Conservation (phyloP, 306 rosid species). For the Luffa aegyptiaca region DNA sequence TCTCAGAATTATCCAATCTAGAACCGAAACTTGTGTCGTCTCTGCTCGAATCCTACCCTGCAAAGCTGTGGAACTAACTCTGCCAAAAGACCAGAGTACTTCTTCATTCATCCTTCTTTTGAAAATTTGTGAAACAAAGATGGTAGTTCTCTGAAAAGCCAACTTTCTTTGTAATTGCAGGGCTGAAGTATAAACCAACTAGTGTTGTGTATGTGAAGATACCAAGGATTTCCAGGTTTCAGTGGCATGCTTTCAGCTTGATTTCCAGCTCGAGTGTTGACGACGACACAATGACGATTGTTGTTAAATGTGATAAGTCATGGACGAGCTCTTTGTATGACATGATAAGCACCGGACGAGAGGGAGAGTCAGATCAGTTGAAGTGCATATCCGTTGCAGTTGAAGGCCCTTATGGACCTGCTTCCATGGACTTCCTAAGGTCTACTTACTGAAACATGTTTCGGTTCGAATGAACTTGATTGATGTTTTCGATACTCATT, state of each 20-base stretch:
- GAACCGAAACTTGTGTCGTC: slow-evolving; percentile 55
- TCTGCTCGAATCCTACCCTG: slow-evolving; percentile 55
- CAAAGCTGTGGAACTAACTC: slow-evolving; percentile 53
- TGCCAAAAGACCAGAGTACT: slow-evolving; percentile 73
- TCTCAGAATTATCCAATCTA: slow-evolving; percentile 65
- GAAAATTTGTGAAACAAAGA: not conserved
- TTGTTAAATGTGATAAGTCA: slow-evolving; percentile 61
- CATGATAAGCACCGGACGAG: slow-evolving; percentile 38
- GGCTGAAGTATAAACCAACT: slow-evolving; percentile 62
- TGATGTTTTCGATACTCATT: not conserved
- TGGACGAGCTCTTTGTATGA: slow-evolving; percentile 73
- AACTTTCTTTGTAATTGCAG: slow-evolving; percentile 24
- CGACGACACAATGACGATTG: slow-evolving; percentile 36
- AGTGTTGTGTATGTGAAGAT: slow-evolving; percentile 75
- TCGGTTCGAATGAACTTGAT: not conserved
- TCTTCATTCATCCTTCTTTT: not conserved
- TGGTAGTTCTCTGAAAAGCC: not conserved
- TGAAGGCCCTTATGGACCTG: slow-evolving; percentile 94
- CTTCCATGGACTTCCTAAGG: slow-evolving; percentile 55
- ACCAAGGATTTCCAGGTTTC: slow-evolving; percentile 62
- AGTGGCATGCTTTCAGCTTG: slow-evolving; percentile 91
- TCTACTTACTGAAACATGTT: slow-evolving; percentile 11
- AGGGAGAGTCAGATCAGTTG: slow-evolving; percentile 27
- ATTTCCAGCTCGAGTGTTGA: slow-evolving; percentile 65
- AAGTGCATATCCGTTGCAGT: slow-evolving; percentile 56